Conservation (phyloP, 352 stramenopile genomes). For the Phytophthora cactorum region DNA sequence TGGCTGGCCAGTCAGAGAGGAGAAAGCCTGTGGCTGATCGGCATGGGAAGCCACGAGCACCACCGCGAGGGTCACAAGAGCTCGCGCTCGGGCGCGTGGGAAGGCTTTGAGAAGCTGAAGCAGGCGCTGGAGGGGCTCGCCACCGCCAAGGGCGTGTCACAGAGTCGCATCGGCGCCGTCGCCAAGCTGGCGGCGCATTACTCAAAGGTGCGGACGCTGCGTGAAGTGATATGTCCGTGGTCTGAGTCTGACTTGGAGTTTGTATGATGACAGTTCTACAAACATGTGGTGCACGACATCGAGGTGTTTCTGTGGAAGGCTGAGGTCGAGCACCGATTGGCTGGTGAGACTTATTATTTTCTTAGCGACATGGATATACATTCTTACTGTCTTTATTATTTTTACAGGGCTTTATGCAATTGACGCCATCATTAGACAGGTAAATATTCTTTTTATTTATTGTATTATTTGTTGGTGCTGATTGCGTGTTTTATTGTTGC, state of each 20-base stretch:
- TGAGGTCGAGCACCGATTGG: slow-evolving; percentile 80
- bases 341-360: slow-evolving; percentile 44
- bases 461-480: not conserved
- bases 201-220: slow-evolving; percentile 54
- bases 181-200: slow-evolving; percentile 74
- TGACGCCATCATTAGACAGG: slow-evolving; percentile 85
- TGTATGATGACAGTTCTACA: slow-evolving; percentile 72
- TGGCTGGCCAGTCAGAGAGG: slow-evolving; percentile 28
- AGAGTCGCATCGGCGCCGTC: slow-evolving; percentile 75
- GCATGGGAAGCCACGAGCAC: slow-evolving; percentile 45
- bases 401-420: slow-evolving; percentile 79
- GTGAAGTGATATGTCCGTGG: not conserved
- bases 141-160: slow-evolving; percentile 81
- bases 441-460: slow-evolving; percentile 21
- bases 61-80: slow-evolving; percentile 28
- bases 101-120: slow-evolving; percentile 72
- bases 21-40: slow-evolving; percentile 13
- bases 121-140: slow-evolving; percentile 72
- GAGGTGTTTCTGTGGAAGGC: slow-evolving; percentile 87
- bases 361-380: not conserved
- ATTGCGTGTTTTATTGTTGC: not conserved
- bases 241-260: slow-evolving; percentile 32
- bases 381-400: slow-evolving; percentile 6
- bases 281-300: slow-evolving; percentile 87
- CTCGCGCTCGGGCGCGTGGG: slow-evolving; percentile 52